Evolutionary conservation across 306 rosid species (phyloP), one percentile per base, ranked within the genome.

Genomic region (Cyclanthera cordifolia): DNA sequence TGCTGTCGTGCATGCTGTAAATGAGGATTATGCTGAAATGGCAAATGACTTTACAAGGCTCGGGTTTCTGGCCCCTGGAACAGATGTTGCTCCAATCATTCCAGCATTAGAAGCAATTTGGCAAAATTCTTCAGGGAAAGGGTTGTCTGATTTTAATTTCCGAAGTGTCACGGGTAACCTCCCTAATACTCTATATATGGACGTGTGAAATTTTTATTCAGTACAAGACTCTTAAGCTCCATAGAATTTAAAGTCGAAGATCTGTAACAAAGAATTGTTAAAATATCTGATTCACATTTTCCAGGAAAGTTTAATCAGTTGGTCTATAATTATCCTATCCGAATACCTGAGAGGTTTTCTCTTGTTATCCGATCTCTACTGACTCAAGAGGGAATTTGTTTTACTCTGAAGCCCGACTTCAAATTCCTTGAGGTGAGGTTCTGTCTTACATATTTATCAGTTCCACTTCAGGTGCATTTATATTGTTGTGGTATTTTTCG

Each of bases 341-440:
- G 95, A 57, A 93, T 93, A 46, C 99, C 99, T 19, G 99, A 93
- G 80, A 86, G 99, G 82, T 93, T 93, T 81, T 93, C 99, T 3
- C 97, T 93, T 59, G 99, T 93, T 37, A 93, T 90, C 46, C 93
- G 97, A 49, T 93, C 99, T 57, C 82, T 93, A 39, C 74, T 94
- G 91, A 94, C 99, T 74, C 99, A 90, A 84, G 99, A 94, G 82
- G 99, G 99, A 79, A 88, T 94, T 71, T 94, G 97, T 84, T 90
- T 94, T 77, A 94, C 96, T 69, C 64, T 94, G 78, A 72, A 86
- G 78, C 99, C 85, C 17, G 88, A 90, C 82, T 90, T 94, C 82
- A 94, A 94, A 81, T 94, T 94, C 85, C 97, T 94, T 20, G 99
- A 94, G 97, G 99, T 90, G 79, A 78, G 51, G 71, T 47, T 32